Percentiles rank a stretch among this genome's conserved stretches.
Conservation (phyloP, 2,329 filamentous ascomycete species). For the Fusarium sp. region DNA sequence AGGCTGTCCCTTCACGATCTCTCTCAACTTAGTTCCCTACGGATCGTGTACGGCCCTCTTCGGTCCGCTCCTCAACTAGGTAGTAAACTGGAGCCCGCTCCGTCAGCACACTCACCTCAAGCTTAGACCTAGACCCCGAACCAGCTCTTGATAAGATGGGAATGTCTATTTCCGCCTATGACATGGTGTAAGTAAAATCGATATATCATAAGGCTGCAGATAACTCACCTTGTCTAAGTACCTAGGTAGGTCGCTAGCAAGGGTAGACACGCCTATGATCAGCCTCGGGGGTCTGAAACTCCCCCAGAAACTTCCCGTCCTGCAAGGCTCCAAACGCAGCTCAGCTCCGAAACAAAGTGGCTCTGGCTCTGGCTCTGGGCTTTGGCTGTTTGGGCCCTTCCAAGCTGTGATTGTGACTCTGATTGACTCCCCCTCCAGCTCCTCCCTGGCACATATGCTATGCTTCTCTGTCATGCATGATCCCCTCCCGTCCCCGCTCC, state of each 20-base stretch:
- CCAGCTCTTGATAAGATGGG: not conserved
- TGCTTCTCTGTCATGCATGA: constrained; percentile 43
- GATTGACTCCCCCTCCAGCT: constrained; percentile 3
- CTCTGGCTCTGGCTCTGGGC: not conserved
- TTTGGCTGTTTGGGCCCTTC: too few relatives aligned
- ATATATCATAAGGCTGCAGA: constrained; percentile 1
- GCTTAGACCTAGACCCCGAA: constrained; percentile 6
- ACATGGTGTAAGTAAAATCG: not conserved
- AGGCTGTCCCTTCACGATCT: constrained; percentile 20
- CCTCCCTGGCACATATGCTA: constrained; percentile 34
- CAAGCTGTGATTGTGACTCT: constrained; percentile 1
- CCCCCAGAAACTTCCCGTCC: constrained; percentile 24
- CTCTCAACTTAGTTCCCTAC: constrained; percentile 36
- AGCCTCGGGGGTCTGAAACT: constrained; percentile 36
- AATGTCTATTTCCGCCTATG: not conserved
- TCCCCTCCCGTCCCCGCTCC: constrained; percentile 41
- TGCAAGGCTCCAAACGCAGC: constrained; percentile 28
- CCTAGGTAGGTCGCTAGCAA: not conserved
- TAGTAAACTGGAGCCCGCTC: constrained; percentile 30
- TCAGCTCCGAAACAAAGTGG: constrained; percentile 22
- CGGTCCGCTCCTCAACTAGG: constrained; percentile 44
- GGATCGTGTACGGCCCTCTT: constrained; percentile 43
- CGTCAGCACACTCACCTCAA: constrained; percentile 40
- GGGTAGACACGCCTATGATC: constrained; percentile 16
- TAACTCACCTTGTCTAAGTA: not conserved